Base-by-base conservation (phyloP, 768 basidiomycete species). In the Termitomyces sp. region DNA sequence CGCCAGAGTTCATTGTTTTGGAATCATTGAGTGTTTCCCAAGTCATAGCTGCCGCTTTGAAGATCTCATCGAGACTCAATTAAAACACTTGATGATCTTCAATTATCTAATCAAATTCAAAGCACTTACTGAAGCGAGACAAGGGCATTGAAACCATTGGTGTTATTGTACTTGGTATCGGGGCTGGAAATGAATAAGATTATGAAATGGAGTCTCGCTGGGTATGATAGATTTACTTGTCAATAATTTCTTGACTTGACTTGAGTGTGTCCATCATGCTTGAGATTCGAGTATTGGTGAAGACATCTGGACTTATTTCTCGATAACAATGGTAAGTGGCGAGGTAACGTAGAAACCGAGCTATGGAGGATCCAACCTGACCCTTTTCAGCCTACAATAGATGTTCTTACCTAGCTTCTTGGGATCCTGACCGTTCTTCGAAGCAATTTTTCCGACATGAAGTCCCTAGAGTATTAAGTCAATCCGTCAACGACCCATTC, bases 211-310 rank as follows among this genome's bases (percentile, higher is more conserved):
- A n/a, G n/a, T 2, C 6, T 7, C 17, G 38, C 7, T n/a, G 17
- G n/a, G 5, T 9, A 40, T n/a, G 12, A 42, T 5, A 22, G 12
- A 14, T 5, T 10, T 43, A 43, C 42, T 43, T 43, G 21, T 43
- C 12, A 6, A 43, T 12, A 7, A 43, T 43, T 3, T 45, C 44
- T 17, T 45, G 17, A n/a, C 26, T 28, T 15, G 44, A 17, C 17
- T 45, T 45, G 17, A 45, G 44, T 4, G 68, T 69, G 54, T 70
- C 71, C 30, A 71, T 52, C 17, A 62, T 21, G 12, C 64, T 61
- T 1, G 72, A 72, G 26, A 67, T 62, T 9, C 70, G 69, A 45
- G 70, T 75, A 56, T 71, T 67, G 10, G 66, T 55, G 48, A 70
- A 75, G 3, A 66, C 66, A 50, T 71, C 56, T 2, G 70, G 70